Percentiles rank a stretch among this genome's conserved stretches.
Conservation (phyloP, 441 rosid species). For the Erodium chrysanthum region DNA sequence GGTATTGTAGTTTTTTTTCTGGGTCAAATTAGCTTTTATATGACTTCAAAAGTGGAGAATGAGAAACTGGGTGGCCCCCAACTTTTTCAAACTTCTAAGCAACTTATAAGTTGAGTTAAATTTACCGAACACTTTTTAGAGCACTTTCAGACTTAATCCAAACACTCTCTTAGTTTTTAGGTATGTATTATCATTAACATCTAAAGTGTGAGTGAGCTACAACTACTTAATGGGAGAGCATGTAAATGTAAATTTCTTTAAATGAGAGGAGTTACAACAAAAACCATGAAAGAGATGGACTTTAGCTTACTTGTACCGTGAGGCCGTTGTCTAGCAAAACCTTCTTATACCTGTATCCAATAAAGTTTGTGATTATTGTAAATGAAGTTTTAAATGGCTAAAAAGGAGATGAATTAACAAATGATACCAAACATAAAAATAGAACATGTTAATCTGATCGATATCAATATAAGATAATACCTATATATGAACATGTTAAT, state of each 20-base stretch:
- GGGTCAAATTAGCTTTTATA: too few species aligned
- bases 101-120: too few species aligned
- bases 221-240: neutral
- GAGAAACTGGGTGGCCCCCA: too few species aligned
- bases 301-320: constrained; percentile 51
- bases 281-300: neutral
- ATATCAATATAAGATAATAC: neutral
- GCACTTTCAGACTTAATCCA: too few species aligned
- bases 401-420: neutral
- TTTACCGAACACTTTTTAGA: too few species aligned
- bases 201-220: neutral
- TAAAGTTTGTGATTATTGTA: neutral
- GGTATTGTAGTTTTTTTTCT: too few species aligned
- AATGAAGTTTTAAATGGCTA: neutral
- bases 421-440: neutral
- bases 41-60: too few species aligned
- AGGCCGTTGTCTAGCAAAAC: constrained; percentile 77
- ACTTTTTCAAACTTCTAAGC: too few species aligned
- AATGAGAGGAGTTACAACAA: neutral
- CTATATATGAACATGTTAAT: neutral
- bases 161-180: too few species aligned
- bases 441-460: neutral
- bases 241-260: neutral
- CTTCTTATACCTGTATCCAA: constrained; percentile 60
- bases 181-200: too few species aligned